A percentile compares a stretch with the other conserved stretches of the same genome.
Conservation (phyloP, 1,284 basidiomycete genomes). For the Phylloboletellus chloephorus region DNA sequence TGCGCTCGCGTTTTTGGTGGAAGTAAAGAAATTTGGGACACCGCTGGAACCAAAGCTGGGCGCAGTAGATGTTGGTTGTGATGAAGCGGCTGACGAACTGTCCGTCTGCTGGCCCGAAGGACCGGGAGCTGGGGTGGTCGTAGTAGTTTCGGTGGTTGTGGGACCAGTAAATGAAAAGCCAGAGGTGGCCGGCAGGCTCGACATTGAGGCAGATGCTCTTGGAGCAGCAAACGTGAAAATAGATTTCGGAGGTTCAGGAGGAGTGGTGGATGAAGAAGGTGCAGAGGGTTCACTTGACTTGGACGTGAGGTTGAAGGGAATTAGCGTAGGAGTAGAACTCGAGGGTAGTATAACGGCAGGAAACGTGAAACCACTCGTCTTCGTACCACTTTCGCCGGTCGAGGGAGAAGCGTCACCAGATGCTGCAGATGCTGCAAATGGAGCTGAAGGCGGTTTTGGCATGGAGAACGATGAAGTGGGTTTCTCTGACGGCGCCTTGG, state of each 20-base stretch:
- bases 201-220: conserved; percentile 4
- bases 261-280: conserved; percentile 8
- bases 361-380: conserved; percentile 20
- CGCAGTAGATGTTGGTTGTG: conserved; percentile 11
- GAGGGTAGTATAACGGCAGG: conserved; percentile 23
- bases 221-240: conserved; percentile 15
- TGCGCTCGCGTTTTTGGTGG: conserved; percentile 15
- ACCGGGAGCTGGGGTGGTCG: conserved; percentile 5
- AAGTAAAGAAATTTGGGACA: conserved; percentile 23
- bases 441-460: conserved; percentile 39
- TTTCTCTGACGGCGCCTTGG: conserved; percentile 19
- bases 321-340: conserved; percentile 11
- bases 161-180: conserved; percentile 13
- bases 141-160: conserved; percentile 5
- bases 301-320: conserved; percentile 15
- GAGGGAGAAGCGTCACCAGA: conserved; percentile 8
- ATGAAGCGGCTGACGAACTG: conserved; percentile 3
- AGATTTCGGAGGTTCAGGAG: conserved; percentile 20
- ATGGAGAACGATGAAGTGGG: conserved; percentile 30
- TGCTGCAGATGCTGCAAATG: conserved; percentile 28
- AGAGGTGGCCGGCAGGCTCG: conserved; percentile 7
- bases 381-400: conserved; percentile 16
- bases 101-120: conserved; percentile 11
- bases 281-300: conserved; percentile 20
- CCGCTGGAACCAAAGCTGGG: conserved; percentile 18